These are phyloP conservation scores for Boletus rex-veris DNA, from an alignment of 768 basidiomycete genomes.

Conservation along the genomic window DNA sequence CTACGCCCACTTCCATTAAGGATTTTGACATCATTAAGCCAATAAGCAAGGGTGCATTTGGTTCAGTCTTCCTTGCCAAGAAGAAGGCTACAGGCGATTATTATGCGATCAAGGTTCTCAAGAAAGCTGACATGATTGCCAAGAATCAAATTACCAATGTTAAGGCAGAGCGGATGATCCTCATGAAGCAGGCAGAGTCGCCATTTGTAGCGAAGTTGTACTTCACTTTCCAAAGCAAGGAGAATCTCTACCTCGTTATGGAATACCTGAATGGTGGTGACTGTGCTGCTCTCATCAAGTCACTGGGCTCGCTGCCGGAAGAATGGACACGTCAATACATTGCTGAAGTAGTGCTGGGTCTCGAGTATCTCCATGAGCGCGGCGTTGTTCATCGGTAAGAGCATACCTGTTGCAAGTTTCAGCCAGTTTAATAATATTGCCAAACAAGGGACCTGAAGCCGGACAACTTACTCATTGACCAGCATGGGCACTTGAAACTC, in stretches of 20 bases:
- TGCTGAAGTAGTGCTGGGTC: conserved; percentile 90
- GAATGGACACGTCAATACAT: conserved; percentile 97
- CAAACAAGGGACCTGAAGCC: conserved; percentile 88
- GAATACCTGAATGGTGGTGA: conserved; percentile 99
- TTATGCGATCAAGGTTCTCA: conserved; percentile 99
- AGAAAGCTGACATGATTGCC: conserved; percentile 99
- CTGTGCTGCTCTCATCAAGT: conserved; percentile 95
- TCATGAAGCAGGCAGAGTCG: conserved; percentile 99
- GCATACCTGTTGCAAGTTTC: neutral
- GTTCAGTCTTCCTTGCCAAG: conserved; percentile 96
- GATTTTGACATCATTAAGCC: conserved; percentile 99
- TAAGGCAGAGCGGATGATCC: conserved; percentile 98
- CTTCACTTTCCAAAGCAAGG: conserved; percentile 99
- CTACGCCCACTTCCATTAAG: conserved; percentile 89
- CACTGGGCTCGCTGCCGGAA: conserved; percentile 87
- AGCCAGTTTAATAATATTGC: neutral
- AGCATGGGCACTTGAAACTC: conserved; percentile 93
- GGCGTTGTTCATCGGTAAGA: conserved; percentile 94
- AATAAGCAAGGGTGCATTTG: conserved; percentile 98
- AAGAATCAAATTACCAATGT: conserved; percentile 99
- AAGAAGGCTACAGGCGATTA: conserved; percentile 98
- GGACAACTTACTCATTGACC: conserved; percentile 96
- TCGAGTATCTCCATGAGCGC: conserved; percentile 94
- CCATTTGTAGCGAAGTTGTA: conserved; percentile 97
- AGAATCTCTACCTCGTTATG: conserved; percentile 98